Conservation (phyloP, 306 rosid genomes). For the Casuarina glauca region DNA sequence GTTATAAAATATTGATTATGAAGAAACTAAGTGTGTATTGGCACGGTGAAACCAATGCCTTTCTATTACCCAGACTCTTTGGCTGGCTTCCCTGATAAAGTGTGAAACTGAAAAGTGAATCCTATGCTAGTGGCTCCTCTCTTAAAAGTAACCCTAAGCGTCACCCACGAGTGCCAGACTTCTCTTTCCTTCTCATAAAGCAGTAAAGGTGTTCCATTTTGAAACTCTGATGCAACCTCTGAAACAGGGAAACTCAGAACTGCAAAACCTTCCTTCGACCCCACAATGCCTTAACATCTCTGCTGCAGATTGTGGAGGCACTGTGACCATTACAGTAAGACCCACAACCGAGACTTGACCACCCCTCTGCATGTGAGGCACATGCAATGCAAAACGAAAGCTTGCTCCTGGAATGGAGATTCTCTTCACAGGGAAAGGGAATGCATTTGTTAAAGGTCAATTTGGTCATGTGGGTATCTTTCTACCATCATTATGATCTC, state of each 20-base stretch:
- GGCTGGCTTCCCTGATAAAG: background rate
- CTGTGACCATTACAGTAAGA: slow-evolving; percentile 4
- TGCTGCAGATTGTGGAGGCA: background rate
- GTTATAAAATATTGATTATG: background rate
- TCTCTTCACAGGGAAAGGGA: background rate
- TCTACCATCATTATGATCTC: background rate
- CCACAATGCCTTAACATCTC: too few species aligned
- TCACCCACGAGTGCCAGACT: too few species aligned
- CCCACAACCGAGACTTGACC: slow-evolving; percentile 21
- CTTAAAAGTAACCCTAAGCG: background rate
- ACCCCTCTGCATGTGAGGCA: slow-evolving; percentile 29
- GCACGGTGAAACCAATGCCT: slow-evolving; percentile 29
- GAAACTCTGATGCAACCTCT: too few species aligned
- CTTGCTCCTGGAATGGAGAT: slow-evolving; percentile 13
- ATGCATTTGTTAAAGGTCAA: background rate
- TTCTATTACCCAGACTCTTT: slow-evolving; percentile 19
- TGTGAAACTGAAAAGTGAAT: background rate
- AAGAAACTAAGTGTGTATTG: slow-evolving; percentile 19
- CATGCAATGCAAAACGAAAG: slow-evolving; percentile 19
- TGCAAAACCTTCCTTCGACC: too few species aligned
- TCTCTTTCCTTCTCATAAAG: background rate
- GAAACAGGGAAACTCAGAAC: too few species aligned
- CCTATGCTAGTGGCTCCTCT: background rate
- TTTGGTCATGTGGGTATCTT: background rate
- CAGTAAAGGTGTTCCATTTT: too few species aligned